A percentile compares a stretch with the other conserved stretches of the same genome.
These are phyloP conservation scores for Penicillium sp. DNA, from an alignment of 2,329 filamentous ascomycete species.

Conservation along the genomic window DNA sequence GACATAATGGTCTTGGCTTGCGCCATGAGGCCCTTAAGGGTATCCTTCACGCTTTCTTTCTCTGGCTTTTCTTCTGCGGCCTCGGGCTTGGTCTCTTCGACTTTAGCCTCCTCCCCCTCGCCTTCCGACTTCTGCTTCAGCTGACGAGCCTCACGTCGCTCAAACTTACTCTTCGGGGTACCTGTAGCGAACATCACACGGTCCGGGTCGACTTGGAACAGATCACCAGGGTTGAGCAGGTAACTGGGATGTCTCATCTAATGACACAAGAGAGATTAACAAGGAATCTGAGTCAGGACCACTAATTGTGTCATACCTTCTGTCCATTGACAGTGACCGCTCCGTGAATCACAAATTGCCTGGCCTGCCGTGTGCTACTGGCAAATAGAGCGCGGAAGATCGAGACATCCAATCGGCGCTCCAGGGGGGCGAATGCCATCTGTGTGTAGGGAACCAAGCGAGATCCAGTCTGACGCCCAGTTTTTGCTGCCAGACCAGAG, in stretches of 20 bases:
- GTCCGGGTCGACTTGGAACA: conserved; percentile 92
- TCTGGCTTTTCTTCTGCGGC: conserved; percentile 25
- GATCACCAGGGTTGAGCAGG: conserved; percentile 90
- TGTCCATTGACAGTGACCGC: conserved; percentile 94
- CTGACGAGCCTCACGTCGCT: conserved; percentile 36
- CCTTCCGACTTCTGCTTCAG: conserved; percentile 21
- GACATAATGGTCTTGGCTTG: conserved; percentile 58
- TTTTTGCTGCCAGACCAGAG: conserved; percentile 56
- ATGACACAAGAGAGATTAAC: conserved; percentile 2
- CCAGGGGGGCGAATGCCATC: conserved; percentile 89
- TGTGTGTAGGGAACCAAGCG: conserved; percentile 78
- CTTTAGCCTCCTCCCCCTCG: conserved; percentile 25
- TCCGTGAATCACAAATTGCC: conserved; percentile 90
- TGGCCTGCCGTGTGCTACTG: conserved; percentile 83
- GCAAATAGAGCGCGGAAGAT: conserved; percentile 91
- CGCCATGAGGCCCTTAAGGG: conserved; percentile 50
- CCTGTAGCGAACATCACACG: conserved; percentile 86
- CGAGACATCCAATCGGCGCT: conserved; percentile 87
- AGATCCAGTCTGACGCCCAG: conserved; percentile 15
- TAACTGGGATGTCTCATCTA: conserved; percentile 92
- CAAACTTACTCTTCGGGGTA: conserved; percentile 53
- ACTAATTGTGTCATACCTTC: conserved; percentile 54
- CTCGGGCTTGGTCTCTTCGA: conserved; percentile 22
- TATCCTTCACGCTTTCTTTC: conserved; percentile 40
- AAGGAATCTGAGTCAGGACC: background rate